Conservation (phyloP, 2,329 filamentous ascomycete genomes). For the Orbilia brochopaga region DNA sequence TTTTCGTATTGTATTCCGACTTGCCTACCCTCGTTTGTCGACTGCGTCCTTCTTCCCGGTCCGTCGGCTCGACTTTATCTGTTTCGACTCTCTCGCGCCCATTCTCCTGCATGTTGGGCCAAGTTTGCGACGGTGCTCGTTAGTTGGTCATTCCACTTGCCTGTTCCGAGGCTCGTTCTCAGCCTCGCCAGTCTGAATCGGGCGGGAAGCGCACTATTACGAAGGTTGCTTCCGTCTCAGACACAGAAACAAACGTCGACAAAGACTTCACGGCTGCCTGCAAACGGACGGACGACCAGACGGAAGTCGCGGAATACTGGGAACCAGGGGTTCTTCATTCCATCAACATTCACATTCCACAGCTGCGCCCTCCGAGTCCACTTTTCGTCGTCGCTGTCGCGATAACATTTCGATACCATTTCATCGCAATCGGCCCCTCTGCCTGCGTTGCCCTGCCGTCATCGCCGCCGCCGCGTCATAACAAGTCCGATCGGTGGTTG, state of each 20-base stretch:
- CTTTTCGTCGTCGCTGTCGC: neutral
- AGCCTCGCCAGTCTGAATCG: conserved; percentile 36
- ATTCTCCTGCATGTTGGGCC: neutral
- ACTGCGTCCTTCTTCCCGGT: neutral
- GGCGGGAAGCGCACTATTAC: conserved; percentile 7
- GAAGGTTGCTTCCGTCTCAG: neutral
- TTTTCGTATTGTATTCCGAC: neutral
- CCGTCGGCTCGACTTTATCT: neutral
- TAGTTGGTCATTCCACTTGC: neutral
- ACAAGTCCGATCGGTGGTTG: neutral
- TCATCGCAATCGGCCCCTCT: conserved; percentile 3
- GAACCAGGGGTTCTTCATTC: too few relatives aligned
- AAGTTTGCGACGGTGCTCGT: conserved; percentile 6
- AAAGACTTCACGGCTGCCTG: neutral
- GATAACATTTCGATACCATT: neutral
- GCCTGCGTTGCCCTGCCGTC: conserved; percentile 4
- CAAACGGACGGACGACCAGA: neutral
- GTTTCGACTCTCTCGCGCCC: neutral
- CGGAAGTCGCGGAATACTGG: neutral
- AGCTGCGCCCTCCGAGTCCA: neutral
- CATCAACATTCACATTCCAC: neutral
- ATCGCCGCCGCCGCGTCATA: conserved; percentile 3
- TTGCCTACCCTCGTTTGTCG: neutral
- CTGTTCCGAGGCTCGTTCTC: conserved; percentile 3
- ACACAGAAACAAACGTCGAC: neutral